Evolutionary conservation across 169 alveolate genomes (phyloP).

Genomic region (Plasmodium relictum): DNA sequence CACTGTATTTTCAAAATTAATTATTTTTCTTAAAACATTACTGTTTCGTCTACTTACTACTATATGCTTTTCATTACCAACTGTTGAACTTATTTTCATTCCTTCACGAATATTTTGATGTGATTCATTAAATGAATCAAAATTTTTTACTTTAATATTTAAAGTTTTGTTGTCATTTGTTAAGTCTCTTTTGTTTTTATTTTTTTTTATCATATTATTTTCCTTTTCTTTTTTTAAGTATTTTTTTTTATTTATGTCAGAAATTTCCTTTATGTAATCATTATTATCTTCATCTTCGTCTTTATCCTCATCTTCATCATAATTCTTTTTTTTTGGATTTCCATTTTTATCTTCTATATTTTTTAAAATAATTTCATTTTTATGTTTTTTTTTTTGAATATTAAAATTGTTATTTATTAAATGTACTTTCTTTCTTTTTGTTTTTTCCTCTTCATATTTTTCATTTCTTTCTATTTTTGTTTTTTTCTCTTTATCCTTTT

Average conservation of each 20-base stretch:
- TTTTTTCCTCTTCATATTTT: not conserved
- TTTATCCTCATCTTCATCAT: not conserved
- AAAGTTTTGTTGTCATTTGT: slow-evolving; percentile 21
- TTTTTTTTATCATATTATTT: slow-evolving; percentile 4
- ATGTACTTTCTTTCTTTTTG: slow-evolving; percentile 4
- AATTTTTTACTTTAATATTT: not conserved
- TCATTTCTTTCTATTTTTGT: slow-evolving; percentile 10
- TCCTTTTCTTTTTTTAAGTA: slow-evolving; percentile 5
- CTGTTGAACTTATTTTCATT: slow-evolving; percentile 4
- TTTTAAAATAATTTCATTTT: slow-evolving; percentile 1
- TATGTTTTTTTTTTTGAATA: slow-evolving; percentile 25
- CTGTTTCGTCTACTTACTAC: slow-evolving; percentile 56
- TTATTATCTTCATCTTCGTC: slow-evolving; percentile 16
- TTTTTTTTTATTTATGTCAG: slow-evolving; percentile 2
- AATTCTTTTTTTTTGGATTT: slow-evolving; percentile 10
- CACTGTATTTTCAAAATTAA: slow-evolving; percentile 26
- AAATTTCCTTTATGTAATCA: not conserved
- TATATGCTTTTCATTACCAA: slow-evolving; percentile 39
- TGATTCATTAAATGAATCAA: not conserved
- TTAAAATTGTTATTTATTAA: slow-evolving; percentile 16
- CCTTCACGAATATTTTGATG: slow-evolving; percentile 24
- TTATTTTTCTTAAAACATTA: slow-evolving; percentile 56
- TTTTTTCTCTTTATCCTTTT: not conserved
- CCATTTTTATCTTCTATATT: slow-evolving; percentile 3
- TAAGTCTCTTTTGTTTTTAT: slow-evolving; percentile 16